Evolutionary conservation across 371 early-diverging fungal species (phyloP), one percentile per base, ranked within the genome.

Genomic region (Fennellomyces sp.): DNA sequence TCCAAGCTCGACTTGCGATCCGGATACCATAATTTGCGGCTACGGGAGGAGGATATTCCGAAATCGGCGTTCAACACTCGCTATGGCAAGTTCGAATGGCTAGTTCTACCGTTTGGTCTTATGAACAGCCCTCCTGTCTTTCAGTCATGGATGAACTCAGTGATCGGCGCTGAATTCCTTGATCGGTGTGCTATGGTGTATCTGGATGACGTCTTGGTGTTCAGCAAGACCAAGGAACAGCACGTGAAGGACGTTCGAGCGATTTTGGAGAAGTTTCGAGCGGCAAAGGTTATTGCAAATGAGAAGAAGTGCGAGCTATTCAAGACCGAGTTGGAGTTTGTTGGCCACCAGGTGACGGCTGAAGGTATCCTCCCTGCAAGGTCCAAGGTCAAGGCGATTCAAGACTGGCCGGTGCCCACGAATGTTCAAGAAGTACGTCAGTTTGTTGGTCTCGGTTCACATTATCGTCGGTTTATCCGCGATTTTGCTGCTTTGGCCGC

Each of bases 201-300:
- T 38, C 48, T 88, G 0, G 86, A 90, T 57, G 82, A 88, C 54
- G 82, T 88, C 0, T 56, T 88, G 0, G 81, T 91, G 26, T 87
- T 66, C 56, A 77, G 78, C 12, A 53, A 70, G 19, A 73, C 64
- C 10, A n/a, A 38, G 19, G 70, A 78, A n/a, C 76, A 84, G 21
- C 86, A 88, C 48, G 21, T 52, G 8, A 12, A 38, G 8, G 31
- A 60, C 56, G 36, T 83, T 13, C 39, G 53, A 12, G 28, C 30
- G 3, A 80, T 85, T 0, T 53, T 86, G 6, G 11, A 68, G 0
- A 30, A 63, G 13, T 65, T 88, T 5, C 31, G 58, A 0, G 30
- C 76, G 10, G 55, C 75, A 8, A 38, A 69, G 2, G 52, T 88
- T 7, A 66, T 61, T 4, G 63, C 52, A 1, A 82, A 84, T 21